Evolutionary conservation across 257 asterid genomes (phyloP), one percentile per base, ranked within the genome.

Genomic region (Paraleonurus japonicus): DNA sequence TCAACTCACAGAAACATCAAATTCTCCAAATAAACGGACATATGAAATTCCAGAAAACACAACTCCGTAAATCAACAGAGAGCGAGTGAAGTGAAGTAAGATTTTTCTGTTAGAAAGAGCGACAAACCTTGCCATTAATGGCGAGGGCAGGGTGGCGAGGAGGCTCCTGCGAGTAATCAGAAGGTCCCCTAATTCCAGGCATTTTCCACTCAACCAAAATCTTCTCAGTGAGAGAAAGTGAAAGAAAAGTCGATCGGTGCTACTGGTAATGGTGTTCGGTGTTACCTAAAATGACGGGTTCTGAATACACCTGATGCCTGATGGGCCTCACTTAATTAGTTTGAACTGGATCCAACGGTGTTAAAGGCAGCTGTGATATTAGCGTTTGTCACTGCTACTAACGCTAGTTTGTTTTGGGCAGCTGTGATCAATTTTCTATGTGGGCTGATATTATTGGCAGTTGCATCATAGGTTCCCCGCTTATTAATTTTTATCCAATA

Each of bases 101-200:
- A 30, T 15, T 17, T 7, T 39, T 33, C 3, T 26, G 2, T n/a
- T 19, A 8, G 5, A 58, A 7, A 20, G 16, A 37, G 53, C 23
- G 37, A 62, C 37, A 4, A 70, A 85, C 98, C 98, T 87, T 89
- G 79, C 96, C 30, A 81, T 94, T 94, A 71, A 94, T 73, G 2
- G 70, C 72, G 69, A 94, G 97, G 43, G 73, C 71, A 75, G 92
- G 92, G 67, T 94, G 96, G 35, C 97, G 98, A 58, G 81, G 76
- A 59, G 98, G 98, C 61, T 94, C 97, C 62, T 81, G 83, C 24
- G 80, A 73, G 60, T 94, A 94, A 86, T 94, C 95, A 24, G 96
- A 89, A 23, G 97, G 98, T 35, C 82, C 97, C 19, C 41, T 76
- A 20, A 89, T 53, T 64, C 98, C 98, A 3, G 97, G 97, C 98